Evolutionary conservation across 2,329 filamentous ascomycete genomes (phyloP), one percentile per base, ranked within the genome.

Genomic region (Calycina herbarum): DNA sequence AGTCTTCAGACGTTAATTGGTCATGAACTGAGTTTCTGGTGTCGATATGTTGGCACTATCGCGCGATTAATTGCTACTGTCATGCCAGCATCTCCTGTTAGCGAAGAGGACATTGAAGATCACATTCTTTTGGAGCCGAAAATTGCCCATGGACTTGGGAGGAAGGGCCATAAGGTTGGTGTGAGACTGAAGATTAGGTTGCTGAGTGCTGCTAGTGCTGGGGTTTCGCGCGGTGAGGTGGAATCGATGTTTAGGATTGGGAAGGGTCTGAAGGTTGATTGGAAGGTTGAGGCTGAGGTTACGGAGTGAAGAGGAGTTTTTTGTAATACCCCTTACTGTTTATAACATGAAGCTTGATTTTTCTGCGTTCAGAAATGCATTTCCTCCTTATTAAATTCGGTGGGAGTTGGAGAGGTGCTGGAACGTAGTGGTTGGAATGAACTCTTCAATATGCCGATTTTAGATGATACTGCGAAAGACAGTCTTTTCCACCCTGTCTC

Each of bases 221-320:
- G 66, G 20, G n/a, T 71, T 33, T 57, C 56, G 35, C 10, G 61
- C 33, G 62, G 48, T 24, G 78, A 79, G 33, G 70, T 76, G 1
- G 74, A 78, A 45, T 74, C 72, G 2, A 73, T 77, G 75, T 73
- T 83, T 68, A 86, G 85, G 73, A 76, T 81, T 10, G 84, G 83
- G 1, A 87, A 86, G 77, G 82, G 79, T 72, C 83, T 85, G 77
- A 78, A 81, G 62, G 83, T 82, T 10, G 69, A 64, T 15, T 73
- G 72, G 71, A 73, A 68, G 42, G 70, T 75, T 29, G 68, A 73
- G 51, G 71, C 68, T 1, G 68, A 73, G 33, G 63, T 73, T 65
- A 58, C 8, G 56, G 57, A 63, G 27, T 63, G 38, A 38, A 17
- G n/a, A 27, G 11, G 5, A 17, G 31, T 31, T 31, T 17, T 54